Base-by-base conservation (phyloP, 345 rosid genomes). In the Corchorus capsularis region DNA sequence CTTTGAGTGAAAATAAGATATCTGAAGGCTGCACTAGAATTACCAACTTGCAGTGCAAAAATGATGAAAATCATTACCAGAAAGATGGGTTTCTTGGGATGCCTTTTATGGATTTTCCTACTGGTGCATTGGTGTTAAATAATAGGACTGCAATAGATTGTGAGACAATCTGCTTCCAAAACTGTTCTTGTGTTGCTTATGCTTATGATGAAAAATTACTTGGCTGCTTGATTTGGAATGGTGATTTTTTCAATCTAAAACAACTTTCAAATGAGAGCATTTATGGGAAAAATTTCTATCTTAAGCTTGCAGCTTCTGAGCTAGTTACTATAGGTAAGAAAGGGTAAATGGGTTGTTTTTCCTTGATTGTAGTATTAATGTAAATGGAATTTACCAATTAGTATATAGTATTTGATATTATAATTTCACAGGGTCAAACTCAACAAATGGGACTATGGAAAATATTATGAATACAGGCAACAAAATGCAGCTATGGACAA, bases 141-240 rank as follows among this genome's bases (percentile, higher is more conserved):
- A 13, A 22, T 11, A 15, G 7, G 19, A 32, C 7, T 32, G 66
- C 43, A 62, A 7, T 4, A 62, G 66, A 76, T 22, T 85, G 86
- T 39, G 63, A 74, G 20, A 8, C 13, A 1, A 5, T 53, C 59
- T 85, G 88, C 73, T 59, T 64, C 45, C 37, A 61, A 12, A 68
- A 83, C 12, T 83, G 86, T 72, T 81, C 85, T 43, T 85, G 88
- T 8, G 75, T 39, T 3, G 88, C 86, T 55, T 83, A 83, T 64
- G 80, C 83, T 8, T 71, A 41, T 63, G 67, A 63, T 63, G 2
- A 5, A 19, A 63, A 63, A 35, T 27, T 27, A 27, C 41, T 4
- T 35, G 67, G 67, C 4, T 63, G 67, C 67, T 35, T 63, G 17
- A 11, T 7, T 5, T 63, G 67, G 67, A 7, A 35, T 34, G 4